Conservation (phyloP, 2,329 filamentous ascomycete species). For the Karstenula rhodostoma region DNA sequence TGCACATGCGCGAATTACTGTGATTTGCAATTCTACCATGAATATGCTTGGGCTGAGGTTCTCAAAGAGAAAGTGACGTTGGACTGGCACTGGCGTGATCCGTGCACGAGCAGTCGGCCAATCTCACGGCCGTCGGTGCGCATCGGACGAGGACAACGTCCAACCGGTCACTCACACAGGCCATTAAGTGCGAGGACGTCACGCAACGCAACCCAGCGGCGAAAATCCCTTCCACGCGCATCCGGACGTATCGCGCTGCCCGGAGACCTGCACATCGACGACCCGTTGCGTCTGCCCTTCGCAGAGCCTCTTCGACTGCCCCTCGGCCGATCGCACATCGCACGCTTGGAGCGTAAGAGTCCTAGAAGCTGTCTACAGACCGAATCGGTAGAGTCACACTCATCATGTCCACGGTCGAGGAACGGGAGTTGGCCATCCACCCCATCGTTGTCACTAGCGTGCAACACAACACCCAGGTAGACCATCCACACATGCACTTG, state of each 20-base stretch:
- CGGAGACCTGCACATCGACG: neutral
- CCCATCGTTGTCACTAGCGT: conserved; percentile 82
- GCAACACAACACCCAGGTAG: conserved; percentile 81
- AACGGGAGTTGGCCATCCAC: conserved; percentile 76
- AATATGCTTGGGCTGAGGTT: neutral
- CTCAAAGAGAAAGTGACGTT: neutral
- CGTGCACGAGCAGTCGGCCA: neutral
- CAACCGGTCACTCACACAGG: conserved; percentile 1
- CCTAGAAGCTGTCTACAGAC: neutral
- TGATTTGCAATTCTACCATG: neutral
- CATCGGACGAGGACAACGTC: neutral
- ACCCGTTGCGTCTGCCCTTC: neutral
- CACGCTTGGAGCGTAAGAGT: conserved; percentile 5
- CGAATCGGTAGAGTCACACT: conserved; percentile 19
- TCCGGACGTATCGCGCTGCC: neutral
- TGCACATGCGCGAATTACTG: conserved; percentile 5
- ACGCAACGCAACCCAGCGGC: neutral
- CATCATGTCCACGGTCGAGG: conserved; percentile 66
- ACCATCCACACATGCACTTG: conserved; percentile 23
- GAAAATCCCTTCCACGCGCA: neutral
- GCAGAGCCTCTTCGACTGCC: neutral
- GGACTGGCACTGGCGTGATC: neutral
- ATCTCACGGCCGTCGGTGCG: conserved; percentile 7
- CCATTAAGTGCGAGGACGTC: neutral
- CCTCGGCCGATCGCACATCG: neutral